Evolutionary conservation across 208 protist species (phyloP).

Genomic region (Acanthamoeba comandoni): DNA sequence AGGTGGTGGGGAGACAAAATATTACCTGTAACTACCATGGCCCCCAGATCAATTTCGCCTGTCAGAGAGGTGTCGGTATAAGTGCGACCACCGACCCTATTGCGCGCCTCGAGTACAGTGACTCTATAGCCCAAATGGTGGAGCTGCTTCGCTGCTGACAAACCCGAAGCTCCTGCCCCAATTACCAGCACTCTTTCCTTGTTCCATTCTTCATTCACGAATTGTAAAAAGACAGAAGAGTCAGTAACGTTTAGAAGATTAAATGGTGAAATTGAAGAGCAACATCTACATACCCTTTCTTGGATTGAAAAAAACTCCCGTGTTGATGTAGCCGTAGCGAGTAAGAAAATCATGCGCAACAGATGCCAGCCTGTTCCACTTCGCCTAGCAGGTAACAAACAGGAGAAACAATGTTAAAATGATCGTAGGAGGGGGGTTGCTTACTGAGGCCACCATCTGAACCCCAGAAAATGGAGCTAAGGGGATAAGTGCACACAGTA

Average conservation of each 20-base stretch:
- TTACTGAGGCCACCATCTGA: no score
- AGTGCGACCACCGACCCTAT: conserved; percentile 64
- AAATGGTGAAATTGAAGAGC: no score
- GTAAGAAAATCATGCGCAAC: conserved; percentile 70
- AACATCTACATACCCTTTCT: conserved; percentile 24
- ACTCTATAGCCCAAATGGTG: conserved; percentile 72
- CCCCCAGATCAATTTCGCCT: conserved; percentile 66
- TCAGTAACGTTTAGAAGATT: no score
- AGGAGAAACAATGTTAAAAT: no score
- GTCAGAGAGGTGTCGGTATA: conserved; percentile 21
- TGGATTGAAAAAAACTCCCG: conserved; percentile 69
- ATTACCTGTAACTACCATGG: conserved; percentile 67
- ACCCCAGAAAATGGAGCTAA: not conserved
- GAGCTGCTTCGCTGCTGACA: conserved; percentile 57
- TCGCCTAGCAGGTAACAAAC: no score
- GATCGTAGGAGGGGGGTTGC: no score
- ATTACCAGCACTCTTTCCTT: conserved; percentile 63
- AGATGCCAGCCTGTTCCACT: no score
- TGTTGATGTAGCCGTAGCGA: conserved; percentile 75
- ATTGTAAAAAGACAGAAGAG: no score
- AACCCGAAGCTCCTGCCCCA: conserved; percentile 47
- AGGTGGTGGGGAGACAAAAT: not conserved
- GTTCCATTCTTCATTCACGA: conserved; percentile 71
- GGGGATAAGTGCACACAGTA: no score
- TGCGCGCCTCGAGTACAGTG: conserved; percentile 65